Evolutionary conservation across 441 rosid genomes (phyloP).

Genomic region (Mallotus japonicus): DNA sequence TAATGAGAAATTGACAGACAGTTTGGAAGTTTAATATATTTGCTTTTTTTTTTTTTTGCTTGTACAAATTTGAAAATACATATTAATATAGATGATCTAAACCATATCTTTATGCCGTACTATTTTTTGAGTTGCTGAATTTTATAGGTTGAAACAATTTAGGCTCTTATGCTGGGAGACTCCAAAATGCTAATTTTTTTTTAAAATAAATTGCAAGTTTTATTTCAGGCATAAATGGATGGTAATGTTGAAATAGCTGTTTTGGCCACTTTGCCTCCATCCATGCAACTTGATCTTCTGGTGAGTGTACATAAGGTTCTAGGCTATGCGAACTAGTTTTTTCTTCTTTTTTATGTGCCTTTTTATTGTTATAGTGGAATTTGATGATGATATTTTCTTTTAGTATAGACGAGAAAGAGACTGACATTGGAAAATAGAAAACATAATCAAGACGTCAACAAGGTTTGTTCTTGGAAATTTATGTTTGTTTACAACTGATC

Average conservation of each 20-base stretch:
- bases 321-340: slow-evolving; percentile 8
- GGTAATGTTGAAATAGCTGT: slow-evolving; percentile 76
- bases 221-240: slow-evolving; percentile 57
- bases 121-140: not conserved
- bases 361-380: not conserved
- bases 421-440: slow-evolving; percentile 69
- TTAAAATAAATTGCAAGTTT: not conserved
- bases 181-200: not conserved
- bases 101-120: not conserved
- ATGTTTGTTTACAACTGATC: not conserved
- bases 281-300: slow-evolving; percentile 82
- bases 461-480: slow-evolving; percentile 35
- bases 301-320: slow-evolving; percentile 30
- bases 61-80: not conserved
- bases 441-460: slow-evolving; percentile 63
- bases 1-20: not conserved
- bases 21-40: slow-evolving; percentile 3
- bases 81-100: not conserved
- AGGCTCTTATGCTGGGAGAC: not conserved
- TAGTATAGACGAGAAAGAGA: slow-evolving; percentile 64
- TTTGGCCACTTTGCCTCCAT: slow-evolving; percentile 87
- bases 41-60: not conserved
- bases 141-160: not conserved
- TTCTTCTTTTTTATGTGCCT: slow-evolving; percentile 18
- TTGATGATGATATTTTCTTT: slow-evolving; percentile 11